phyloP scores from a whole-genome alignment of 2,329 filamentous ascomycete genomes.

The Penicillium aurantiogriseum region DNA sequence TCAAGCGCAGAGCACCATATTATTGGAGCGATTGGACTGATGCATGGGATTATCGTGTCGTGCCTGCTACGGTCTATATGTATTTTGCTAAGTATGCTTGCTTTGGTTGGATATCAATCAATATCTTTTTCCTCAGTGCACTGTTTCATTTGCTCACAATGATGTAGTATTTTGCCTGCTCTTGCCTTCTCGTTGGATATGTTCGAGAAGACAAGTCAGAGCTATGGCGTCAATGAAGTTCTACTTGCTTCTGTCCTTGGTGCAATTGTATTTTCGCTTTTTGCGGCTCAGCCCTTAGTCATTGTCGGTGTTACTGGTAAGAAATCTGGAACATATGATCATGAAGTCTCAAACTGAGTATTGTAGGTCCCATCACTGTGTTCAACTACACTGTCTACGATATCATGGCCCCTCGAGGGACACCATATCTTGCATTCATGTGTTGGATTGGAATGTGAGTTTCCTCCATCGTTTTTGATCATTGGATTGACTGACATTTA shows the following conservation, averaged over 20 bases:
- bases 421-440: constrained; percentile 87
- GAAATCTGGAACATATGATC: constrained; percentile 1
- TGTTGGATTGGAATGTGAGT: constrained; percentile 77
- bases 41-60: constrained; percentile 85
- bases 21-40: constrained; percentile 82
- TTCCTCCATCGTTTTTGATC: background rate
- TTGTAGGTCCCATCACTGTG: constrained; percentile 76
- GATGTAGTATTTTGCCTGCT: constrained; percentile 72
- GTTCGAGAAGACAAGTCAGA: constrained; percentile 82
- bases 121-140: background rate
- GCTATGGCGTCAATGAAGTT: constrained; percentile 88
- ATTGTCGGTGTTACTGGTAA: constrained; percentile 83
- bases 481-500: constrained; percentile 15
- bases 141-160: constrained; percentile 9
- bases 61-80: constrained; percentile 88
- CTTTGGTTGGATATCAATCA: background rate
- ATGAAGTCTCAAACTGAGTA: constrained; percentile 4
- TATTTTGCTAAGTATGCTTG: constrained; percentile 81
- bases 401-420: constrained; percentile 74
- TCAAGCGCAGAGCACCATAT: constrained; percentile 70
- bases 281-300: constrained; percentile 80
- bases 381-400: constrained; percentile 95
- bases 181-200: constrained; percentile 89
- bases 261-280: constrained; percentile 73
- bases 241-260: constrained; percentile 82